Evolutionary conservation across 2,329 filamentous ascomycete species (phyloP).

Genomic region (Aspergillus sp.): DNA sequence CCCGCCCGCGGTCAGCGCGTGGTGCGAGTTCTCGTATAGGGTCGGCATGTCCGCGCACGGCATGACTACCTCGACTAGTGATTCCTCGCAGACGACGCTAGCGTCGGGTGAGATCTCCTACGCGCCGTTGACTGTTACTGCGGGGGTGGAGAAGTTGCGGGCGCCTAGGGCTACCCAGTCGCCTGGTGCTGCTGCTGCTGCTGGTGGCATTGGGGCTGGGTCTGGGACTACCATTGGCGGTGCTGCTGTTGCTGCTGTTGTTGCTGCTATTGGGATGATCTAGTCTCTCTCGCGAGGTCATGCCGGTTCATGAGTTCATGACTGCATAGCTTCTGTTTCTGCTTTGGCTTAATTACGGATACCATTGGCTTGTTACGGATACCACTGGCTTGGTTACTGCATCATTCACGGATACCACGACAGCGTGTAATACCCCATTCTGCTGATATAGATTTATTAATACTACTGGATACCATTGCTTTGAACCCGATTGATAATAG

Average conservation of each 20-base stretch:
- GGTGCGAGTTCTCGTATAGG: conserved; percentile 7
- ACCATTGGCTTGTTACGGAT: no score
- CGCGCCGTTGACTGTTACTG: conserved; percentile 9
- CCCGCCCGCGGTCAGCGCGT: conserved; percentile 8
- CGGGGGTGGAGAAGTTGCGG: conserved; percentile 11
- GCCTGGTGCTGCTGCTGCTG: conserved; percentile 2
- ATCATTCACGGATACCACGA: no score
- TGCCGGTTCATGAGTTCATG: no score
- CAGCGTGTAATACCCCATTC: no score
- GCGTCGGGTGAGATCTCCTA: conserved; percentile 7
- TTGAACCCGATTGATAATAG: no score
- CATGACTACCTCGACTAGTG: conserved; percentile 1
- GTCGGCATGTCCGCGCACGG: conserved; percentile 1
- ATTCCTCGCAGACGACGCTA: conserved; percentile 1
- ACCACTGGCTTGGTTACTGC: no score
- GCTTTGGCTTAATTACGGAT: no score
- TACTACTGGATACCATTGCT: no score
- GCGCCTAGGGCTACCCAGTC: conserved; percentile 7
- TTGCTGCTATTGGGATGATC: neutral
- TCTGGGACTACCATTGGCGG: neutral
- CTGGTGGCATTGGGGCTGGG: neutral
- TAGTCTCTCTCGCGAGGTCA: neutral
- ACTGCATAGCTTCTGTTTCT: no score
- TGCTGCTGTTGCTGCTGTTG: neutral
- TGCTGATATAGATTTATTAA: no score